Evolutionary conservation across 495 filamentous ascomycete species (phyloP), one percentile per base, ranked within the genome.

Genomic region (Aspergillus egyptiacus): DNA sequence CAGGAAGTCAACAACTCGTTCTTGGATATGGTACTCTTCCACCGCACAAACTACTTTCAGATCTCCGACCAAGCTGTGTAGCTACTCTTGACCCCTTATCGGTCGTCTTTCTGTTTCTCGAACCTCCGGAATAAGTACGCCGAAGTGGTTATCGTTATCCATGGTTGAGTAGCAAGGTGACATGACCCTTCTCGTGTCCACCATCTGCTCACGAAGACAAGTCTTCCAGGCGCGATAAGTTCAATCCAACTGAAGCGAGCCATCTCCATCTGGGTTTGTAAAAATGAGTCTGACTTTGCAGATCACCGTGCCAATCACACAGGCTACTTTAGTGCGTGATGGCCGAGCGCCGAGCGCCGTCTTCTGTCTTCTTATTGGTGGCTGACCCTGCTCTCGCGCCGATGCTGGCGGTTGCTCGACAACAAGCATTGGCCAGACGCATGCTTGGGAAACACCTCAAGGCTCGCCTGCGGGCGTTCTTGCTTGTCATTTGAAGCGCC

Each of bases 361-460:
- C 36, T 42, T 55, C 33, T 32, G 52, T 15, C 52, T 32, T 53
- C 58, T 60, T 45, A 72, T 72, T 72, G 69, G 69, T 55, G 64
- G 58, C 36, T 48, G 31, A 20, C 43, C 54, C 50, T 56, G 51
- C 38, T 27, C 38, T 52, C 42, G 45, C 50, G 54, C 59, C 53
- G 51, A 42, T 51, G 54, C 59, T 63, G 66, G 69, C 69, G 67
- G 66, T 69, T 70, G 61, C 58, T 56, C 48, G 54, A 48, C 56
- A 22, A 42, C 62, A 59, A 59, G 58, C 57, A 70, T 70, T 72
- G 69, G 69, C 60, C 61, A 66, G 63, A 70, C 65, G 69, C 58
- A 68, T 46, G 57, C 58, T 48, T 51, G 37, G 55, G 62, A 62
- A 62, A 64, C 65, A 58, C 53, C 49, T 44, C 48, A 53, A 51